Percentiles rank a stretch among this genome's conserved stretches.
Conservation (phyloP, 768 basidiomycete species). For the Pulveroboletus sp. region DNA sequence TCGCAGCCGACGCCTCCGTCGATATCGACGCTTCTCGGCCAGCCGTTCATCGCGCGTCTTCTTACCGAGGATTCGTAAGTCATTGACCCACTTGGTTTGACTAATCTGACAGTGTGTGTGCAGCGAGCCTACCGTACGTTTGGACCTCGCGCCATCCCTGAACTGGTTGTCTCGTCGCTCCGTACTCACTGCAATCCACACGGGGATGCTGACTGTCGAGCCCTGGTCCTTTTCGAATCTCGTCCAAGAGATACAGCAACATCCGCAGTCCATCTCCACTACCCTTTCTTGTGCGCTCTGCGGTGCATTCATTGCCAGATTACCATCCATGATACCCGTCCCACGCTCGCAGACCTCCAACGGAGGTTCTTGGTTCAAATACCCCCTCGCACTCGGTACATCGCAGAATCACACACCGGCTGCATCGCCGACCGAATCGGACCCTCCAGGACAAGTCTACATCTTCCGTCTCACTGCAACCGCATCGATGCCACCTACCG, state of each 20-base stretch:
- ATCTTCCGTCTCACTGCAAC: conserved; percentile 60
- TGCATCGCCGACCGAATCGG: conserved; percentile 29
- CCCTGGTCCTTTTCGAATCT: conserved; percentile 67
- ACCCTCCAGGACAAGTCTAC: conserved; percentile 49
- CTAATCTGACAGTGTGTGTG: conserved; percentile 8
- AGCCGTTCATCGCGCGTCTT: conserved; percentile 77
- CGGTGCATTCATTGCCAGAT: conserved; percentile 53
- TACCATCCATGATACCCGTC: conserved; percentile 28
- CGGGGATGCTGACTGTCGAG: conserved; percentile 85
- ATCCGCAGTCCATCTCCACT: conserved; percentile 44
- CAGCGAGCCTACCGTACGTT: conserved; percentile 85
- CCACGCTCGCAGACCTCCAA: conserved; percentile 39
- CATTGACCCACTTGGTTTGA: background rate
- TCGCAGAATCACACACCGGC: conserved; percentile 14
- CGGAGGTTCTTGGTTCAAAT: conserved; percentile 62
- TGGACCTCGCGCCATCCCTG: conserved; percentile 91
- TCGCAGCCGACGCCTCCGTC: conserved; percentile 58
- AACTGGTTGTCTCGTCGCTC: conserved; percentile 91
- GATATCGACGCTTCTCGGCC: conserved; percentile 69
- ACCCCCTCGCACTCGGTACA: conserved; percentile 38
- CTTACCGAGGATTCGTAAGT: conserved; percentile 84
- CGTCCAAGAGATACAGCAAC: conserved; percentile 48
- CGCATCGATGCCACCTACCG: conserved; percentile 21
- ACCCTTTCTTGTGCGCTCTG: conserved; percentile 77
- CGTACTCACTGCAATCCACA: conserved; percentile 81